Percentiles rank a stretch among this genome's conserved stretches.
Evolutionary conservation across 2,329 filamentous ascomycete species (phyloP).

Genomic region (Mycosphaerella sp.): DNA sequence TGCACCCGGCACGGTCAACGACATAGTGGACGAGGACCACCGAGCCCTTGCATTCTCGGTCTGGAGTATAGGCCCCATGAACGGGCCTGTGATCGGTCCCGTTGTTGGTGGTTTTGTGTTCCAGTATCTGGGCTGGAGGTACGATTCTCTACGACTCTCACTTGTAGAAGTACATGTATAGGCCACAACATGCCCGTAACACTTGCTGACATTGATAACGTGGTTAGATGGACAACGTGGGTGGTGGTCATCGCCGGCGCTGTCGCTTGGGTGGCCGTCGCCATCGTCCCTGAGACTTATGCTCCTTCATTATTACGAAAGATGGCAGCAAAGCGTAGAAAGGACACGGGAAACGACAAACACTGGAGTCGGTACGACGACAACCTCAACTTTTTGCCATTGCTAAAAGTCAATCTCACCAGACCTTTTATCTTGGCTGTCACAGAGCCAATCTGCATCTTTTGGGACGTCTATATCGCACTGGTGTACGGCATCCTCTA

Average conservation of each 20-base stretch:
- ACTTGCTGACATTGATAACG: too few species aligned
- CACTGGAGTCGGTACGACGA: conserved; percentile 80
- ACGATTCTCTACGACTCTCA: too few species aligned
- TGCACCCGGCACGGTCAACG: conserved; percentile 73
- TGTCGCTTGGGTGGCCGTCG: conserved; percentile 53
- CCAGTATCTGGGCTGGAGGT: conserved; percentile 71
- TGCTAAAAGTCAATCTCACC: conserved; percentile 69
- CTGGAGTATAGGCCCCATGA: conserved; percentile 78
- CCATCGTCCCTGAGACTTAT: conserved; percentile 67
- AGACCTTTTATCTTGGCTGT: conserved; percentile 71
- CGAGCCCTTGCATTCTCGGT: conserved; percentile 77
- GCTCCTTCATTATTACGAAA: conserved; percentile 62
- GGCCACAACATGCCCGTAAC: too few species aligned
- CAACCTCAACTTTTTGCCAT: conserved; percentile 54
- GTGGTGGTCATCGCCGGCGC: conserved; percentile 67
- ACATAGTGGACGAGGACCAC: conserved; percentile 74
- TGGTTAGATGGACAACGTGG: conserved; percentile 51
- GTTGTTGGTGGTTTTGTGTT: conserved; percentile 76
- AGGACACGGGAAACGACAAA: conserved; percentile 62
- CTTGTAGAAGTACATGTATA: too few species aligned
- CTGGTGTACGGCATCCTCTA: conserved; percentile 83
- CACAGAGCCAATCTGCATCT: conserved; percentile 80
- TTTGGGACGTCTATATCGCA: conserved; percentile 65
- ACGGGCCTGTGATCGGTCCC: conserved; percentile 46
- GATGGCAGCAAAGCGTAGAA: conserved; percentile 58